These are phyloP conservation scores for Coprinopsis sp. DNA, from an alignment of 768 basidiomycete species.

Conservation along the genomic window DNA sequence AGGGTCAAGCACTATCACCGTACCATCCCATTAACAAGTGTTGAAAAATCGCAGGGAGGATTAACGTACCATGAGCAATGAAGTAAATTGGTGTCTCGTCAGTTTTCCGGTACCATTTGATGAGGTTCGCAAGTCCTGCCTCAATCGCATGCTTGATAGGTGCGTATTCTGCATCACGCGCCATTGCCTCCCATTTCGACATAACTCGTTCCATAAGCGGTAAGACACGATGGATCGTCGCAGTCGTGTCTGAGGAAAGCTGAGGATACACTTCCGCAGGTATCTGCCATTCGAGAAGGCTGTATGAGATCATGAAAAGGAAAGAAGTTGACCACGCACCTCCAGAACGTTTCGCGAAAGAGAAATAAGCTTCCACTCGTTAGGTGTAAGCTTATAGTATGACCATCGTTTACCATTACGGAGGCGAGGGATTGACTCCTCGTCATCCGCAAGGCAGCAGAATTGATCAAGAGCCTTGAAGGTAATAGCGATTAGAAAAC, in stretches of 20 bases:
- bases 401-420: conserved; percentile 3
- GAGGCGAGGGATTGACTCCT: conserved; percentile 4
- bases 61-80: not conserved
- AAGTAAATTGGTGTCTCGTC: not conserved
- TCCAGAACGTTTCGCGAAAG: conserved; percentile 6
- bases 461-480: not conserved
- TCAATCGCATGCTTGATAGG: not conserved
- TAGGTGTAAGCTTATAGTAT: not conserved
- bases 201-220: not conserved
- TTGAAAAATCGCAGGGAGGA: not conserved
- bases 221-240: not conserved
- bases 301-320: not conserved
- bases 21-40: not conserved
- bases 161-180: not conserved
- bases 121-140: not conserved
- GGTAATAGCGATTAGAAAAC: not conserved
- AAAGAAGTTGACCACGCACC: not conserved
- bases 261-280: not conserved
- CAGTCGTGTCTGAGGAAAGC: not conserved
- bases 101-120: not conserved
- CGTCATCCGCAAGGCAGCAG: conserved; percentile 5
- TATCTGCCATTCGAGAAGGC: not conserved
- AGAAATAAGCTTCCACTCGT: conserved; percentile 6
- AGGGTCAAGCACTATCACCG: not conserved
- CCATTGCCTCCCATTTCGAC: not conserved